Conservation (phyloP, 176 grass and related monocot species). For the Cenchrus purpureus region DNA sequence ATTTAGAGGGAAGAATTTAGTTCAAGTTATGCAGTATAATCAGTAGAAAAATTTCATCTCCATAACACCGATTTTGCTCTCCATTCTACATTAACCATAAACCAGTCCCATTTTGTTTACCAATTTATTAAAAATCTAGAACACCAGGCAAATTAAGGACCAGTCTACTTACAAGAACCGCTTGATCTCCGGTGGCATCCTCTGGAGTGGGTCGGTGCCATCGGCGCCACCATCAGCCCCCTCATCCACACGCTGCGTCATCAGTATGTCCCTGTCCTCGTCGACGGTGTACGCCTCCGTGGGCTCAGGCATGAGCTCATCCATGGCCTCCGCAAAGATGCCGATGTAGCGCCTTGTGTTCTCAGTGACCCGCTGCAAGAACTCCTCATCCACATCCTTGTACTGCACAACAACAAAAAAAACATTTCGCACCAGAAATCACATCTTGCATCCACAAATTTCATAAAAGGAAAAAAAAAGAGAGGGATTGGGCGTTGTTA, state of each 20-base stretch:
- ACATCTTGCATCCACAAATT: slow-evolving; percentile 4
- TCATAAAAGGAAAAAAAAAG: neutral
- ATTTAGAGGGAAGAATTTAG: neutral
- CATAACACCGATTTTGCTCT: neutral
- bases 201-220: slow-evolving; percentile 67
- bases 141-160: neutral
- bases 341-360: slow-evolving; percentile 85
- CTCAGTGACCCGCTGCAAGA: slow-evolving; percentile 79
- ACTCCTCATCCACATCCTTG: slow-evolving; percentile 85
- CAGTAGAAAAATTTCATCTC: neutral
- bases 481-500: neutral
- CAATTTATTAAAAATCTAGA: neutral
- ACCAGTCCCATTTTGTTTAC: neutral
- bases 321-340: slow-evolving; percentile 75
- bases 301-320: slow-evolving; percentile 95
- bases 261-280: slow-evolving; percentile 89
- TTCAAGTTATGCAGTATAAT: neutral
- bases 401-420: slow-evolving; percentile 42
- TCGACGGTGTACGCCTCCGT: slow-evolving; percentile 87
- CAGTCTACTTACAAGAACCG: slow-evolving; percentile 82
- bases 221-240: slow-evolving; percentile 54
- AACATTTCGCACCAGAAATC: slow-evolving; percentile 15
- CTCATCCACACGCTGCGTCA: slow-evolving; percentile 96
- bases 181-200: slow-evolving; percentile 94
- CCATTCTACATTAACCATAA: neutral